Evolutionary conservation across 2,329 filamentous ascomycete genomes (phyloP).

Genomic region (Aspergillus texensis): DNA sequence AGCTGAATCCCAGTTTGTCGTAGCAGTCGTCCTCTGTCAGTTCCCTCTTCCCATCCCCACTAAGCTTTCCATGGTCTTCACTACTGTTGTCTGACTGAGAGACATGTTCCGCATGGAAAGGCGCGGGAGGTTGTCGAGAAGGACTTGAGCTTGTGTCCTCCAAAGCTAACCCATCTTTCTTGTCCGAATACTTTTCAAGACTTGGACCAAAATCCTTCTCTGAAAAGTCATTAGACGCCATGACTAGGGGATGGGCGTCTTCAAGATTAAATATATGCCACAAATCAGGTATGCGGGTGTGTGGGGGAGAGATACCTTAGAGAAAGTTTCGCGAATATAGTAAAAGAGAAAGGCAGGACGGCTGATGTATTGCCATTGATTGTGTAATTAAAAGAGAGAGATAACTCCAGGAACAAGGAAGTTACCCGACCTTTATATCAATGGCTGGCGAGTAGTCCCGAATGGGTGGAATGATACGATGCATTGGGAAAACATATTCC

Average conservation of each 20-base stretch:
- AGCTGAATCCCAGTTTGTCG: constrained; percentile 64
- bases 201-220: background rate
- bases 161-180: constrained; percentile 3
- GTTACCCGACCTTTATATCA: background rate
- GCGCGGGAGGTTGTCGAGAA: constrained; percentile 5
- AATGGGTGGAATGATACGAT: background rate
- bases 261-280: background rate
- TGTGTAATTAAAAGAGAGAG: background rate
- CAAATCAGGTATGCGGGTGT: background rate
- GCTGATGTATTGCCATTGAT: background rate
- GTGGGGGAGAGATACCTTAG: background rate
- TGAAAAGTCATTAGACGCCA: background rate
- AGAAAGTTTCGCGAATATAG: background rate
- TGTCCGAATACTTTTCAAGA: background rate
- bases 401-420: background rate
- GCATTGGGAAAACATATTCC: constrained; percentile 6
- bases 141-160: constrained; percentile 8
- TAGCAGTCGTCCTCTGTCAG: constrained; percentile 61
- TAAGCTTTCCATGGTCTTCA: constrained; percentile 13
- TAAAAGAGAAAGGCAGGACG: background rate
- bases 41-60: constrained; percentile 36
- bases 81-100: constrained; percentile 17
- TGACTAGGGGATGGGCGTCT: background rate
- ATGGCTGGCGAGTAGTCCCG: background rate
- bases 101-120: constrained; percentile 21